A percentile compares a stretch with the other conserved stretches of the same genome.
These are phyloP conservation scores for Cystofilobasidium ferigula DNA, from an alignment of 768 basidiomycete species.

Conservation along the genomic window DNA sequence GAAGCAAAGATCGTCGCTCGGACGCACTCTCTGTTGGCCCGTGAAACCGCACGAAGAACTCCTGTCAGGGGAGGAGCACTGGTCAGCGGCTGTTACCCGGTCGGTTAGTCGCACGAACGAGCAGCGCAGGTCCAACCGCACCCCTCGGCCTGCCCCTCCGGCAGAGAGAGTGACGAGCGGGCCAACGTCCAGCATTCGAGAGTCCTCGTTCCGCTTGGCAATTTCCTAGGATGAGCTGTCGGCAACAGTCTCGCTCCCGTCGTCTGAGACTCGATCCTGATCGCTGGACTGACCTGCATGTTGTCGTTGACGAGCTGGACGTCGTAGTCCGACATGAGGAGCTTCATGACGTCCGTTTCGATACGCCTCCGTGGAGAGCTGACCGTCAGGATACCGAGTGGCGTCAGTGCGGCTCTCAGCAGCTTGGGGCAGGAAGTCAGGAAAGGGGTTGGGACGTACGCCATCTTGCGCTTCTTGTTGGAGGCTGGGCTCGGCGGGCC, in stretches of 20 bases:
- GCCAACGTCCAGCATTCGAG: too few relatives aligned
- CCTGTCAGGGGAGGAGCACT: constrained; percentile 34
- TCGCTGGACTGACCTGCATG: constrained; percentile 59
- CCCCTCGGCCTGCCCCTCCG: too few relatives aligned
- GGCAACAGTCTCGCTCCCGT: too few relatives aligned
- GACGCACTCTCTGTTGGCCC: constrained; percentile 84
- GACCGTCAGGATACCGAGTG: constrained; percentile 37
- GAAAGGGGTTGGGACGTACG: not conserved
- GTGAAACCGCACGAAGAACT: constrained; percentile 93
- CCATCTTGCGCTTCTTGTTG: constrained; percentile 6
- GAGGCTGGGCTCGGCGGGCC: not conserved
- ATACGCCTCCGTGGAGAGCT: constrained; percentile 85
- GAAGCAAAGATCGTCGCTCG: constrained; percentile 7
- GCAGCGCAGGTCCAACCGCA: too few relatives aligned
- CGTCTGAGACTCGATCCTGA: too few relatives aligned
- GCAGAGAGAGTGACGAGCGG: too few relatives aligned
- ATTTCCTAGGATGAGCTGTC: too few relatives aligned
- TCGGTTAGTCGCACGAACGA: too few relatives aligned
- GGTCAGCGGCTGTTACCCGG: too few relatives aligned
- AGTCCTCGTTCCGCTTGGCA: too few relatives aligned
- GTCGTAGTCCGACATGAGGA: constrained; percentile 79
- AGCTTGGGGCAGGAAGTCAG: not conserved
- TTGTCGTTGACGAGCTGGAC: constrained; percentile 94
- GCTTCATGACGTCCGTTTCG: constrained; percentile 99
- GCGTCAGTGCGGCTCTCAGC: not conserved